phyloP scores from a whole-genome alignment of 2,329 filamentous ascomycete genomes.

The Nannizziopsis arthrosporioides region DNA sequence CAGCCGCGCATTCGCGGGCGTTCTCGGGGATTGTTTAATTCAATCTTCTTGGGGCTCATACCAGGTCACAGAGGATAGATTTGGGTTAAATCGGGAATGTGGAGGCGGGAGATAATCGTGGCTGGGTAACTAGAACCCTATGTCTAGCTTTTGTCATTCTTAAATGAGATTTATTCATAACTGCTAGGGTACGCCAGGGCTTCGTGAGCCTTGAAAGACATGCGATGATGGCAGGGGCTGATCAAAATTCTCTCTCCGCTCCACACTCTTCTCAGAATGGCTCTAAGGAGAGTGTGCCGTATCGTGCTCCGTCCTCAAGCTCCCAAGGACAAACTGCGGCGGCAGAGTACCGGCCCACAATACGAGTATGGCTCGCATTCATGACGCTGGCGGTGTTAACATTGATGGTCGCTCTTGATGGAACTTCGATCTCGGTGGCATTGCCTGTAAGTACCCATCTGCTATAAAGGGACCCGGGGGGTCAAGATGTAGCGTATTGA shows the following conservation, averaged over 20 bases:
- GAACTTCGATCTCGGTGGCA: conserved; percentile 53
- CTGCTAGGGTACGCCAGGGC: no score
- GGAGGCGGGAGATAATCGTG: no score
- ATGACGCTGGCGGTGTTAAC: conserved; percentile 43
- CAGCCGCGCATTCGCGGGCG: no score
- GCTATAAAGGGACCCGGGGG: neutral
- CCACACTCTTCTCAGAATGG: neutral
- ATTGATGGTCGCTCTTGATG: conserved; percentile 53
- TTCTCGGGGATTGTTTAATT: no score
- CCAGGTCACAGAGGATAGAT: no score
- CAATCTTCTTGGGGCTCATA: no score
- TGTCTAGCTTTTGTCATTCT: no score
- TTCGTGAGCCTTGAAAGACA: no score
- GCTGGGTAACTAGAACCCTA: no score
- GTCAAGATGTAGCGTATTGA: neutral
- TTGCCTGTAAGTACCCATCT: conserved; percentile 31
- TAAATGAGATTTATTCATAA: no score
- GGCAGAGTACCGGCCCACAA: neutral
- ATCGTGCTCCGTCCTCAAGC: neutral
- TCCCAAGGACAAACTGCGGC: neutral
- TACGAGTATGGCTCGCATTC: conserved; percentile 39
- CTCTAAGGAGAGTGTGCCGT: neutral
- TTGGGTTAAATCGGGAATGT: no score
- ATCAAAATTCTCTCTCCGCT: neutral
- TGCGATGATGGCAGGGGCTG: no score